These are phyloP conservation scores for Beauveria rudraprayagi DNA, from an alignment of 2,329 filamentous ascomycete genomes.

Conservation along the genomic window DNA sequence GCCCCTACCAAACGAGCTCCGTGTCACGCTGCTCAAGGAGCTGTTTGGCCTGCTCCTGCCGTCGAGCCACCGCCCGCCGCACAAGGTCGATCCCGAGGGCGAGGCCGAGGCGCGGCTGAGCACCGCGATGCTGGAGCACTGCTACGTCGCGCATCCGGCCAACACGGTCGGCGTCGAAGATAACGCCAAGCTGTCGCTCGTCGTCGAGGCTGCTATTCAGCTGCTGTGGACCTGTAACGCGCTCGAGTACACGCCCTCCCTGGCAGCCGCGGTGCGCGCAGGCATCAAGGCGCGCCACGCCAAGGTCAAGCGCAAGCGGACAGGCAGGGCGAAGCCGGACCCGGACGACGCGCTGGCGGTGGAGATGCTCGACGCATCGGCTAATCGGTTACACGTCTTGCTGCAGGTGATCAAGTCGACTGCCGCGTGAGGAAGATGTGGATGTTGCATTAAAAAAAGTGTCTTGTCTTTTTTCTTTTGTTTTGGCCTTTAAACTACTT, in stretches of 20 bases:
- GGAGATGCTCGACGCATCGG: constrained; percentile 36
- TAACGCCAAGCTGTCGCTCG: constrained; percentile 64
- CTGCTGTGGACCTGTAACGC: constrained; percentile 35
- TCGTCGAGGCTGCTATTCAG: constrained; percentile 58
- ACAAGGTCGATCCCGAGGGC: constrained; percentile 27
- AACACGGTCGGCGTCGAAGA: constrained; percentile 52
- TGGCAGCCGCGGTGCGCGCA: constrained; percentile 33
- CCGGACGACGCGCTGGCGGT: constrained; percentile 34
- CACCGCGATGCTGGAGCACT: constrained; percentile 39
- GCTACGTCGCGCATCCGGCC: constrained; percentile 60
- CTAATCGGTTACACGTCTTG: constrained; percentile 33
- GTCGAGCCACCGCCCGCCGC: constrained; percentile 32
- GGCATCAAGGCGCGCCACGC: constrained; percentile 42
- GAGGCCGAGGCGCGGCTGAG: constrained; percentile 34
- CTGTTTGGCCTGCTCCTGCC: constrained; percentile 39
- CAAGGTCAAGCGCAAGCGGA: constrained; percentile 37
- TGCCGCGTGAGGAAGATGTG: constrained; percentile 12
- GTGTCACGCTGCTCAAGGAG: constrained; percentile 38
- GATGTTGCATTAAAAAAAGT: constrained; percentile 8
- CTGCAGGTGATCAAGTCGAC: constrained; percentile 26
- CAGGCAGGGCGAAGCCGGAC: constrained; percentile 24
- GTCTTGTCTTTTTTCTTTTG: not conserved
- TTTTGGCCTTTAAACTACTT: not conserved
- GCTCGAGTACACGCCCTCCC: constrained; percentile 25
- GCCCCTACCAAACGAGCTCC: constrained; percentile 28